These are phyloP conservation scores for Heracleum sosnowskyi DNA, from an alignment of 129 eudicot species.

Conservation along the genomic window DNA sequence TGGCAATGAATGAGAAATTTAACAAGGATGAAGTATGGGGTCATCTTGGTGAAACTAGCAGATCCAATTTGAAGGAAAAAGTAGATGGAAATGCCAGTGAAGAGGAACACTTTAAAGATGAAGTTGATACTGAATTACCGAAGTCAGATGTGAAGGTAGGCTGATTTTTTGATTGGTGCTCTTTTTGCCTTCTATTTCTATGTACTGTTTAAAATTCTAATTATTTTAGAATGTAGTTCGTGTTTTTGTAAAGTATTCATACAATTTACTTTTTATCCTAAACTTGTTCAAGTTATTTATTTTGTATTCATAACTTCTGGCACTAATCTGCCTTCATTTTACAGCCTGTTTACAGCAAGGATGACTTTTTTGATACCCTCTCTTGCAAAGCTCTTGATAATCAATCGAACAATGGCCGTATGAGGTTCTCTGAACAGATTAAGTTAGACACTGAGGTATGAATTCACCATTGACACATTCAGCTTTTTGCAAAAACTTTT, in stretches of 20 bases:
- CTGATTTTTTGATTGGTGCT: neutral
- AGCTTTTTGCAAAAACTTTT: neutral
- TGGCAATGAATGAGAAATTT: conserved; percentile 92
- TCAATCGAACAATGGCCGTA: conserved; percentile 52
- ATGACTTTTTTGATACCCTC: conserved; percentile 80
- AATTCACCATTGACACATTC: neutral
- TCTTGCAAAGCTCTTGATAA: conserved; percentile 53
- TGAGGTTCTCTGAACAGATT: conserved; percentile 81
- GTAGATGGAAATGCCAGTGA: conserved; percentile 48
- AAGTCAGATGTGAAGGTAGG: conserved; percentile 53
- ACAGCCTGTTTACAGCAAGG: conserved; percentile 84
- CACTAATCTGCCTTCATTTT: conserved; percentile 12
- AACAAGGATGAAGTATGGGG: conserved; percentile 98
- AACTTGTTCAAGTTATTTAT: neutral
- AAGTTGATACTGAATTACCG: conserved; percentile 42
- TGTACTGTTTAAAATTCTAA: neutral
- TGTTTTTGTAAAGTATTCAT: too few relatives aligned
- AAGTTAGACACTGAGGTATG: conserved; percentile 88
- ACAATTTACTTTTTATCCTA: neutral
- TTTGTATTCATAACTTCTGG: neutral
- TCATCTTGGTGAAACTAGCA: conserved; percentile 63
- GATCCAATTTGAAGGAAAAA: conserved; percentile 32
- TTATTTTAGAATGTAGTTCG: neutral
- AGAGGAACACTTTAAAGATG: conserved; percentile 53
- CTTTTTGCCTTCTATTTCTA: neutral